Evolutionary conservation across 805 yeast genomes (phyloP), one percentile per base, ranked within the genome.

Genomic region (Lachancea lanzarotensis): DNA sequence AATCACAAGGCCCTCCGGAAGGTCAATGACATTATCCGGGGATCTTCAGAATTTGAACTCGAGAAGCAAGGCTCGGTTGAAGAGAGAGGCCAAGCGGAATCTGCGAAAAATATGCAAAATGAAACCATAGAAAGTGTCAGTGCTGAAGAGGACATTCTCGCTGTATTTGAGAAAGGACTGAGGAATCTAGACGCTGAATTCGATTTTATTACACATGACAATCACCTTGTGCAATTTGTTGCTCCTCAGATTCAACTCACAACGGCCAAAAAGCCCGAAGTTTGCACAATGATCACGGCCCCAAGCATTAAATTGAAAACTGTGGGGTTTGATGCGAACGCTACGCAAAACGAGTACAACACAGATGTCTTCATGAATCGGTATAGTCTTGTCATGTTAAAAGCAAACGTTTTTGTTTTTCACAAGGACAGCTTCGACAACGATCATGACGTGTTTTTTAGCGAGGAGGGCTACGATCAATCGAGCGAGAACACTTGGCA

Each of bases 221-320:
- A 84, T 35, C 84, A 79, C 57, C 68, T 81, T 49, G 71, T 90
- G 26, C 80, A 80, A 47, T 69, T 91, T 35, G 68, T 83, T 5
- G 77, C 87, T 22, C 96, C 97, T 0, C 96, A 91, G 61, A 77
- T 89, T 38, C 97, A 90, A 59, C 55, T 84, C 20, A 72, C 76
- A 39, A 70, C 77, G 13, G 72, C 71, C 26, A 70, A 71, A 43
- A 72, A 74, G 20, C 73, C 70, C 2, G 79, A 77, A 35, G 69
- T 84, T 2, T 77, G 85, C 42, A 71, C 88, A 11, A 61, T 89
- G 29, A 70, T 90, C n/a, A 75, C 84, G 2, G 77, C 95, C 0
- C 93, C 91, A 10, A 71, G 69, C 35, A 78, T 90, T 43, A 83
- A 84, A 53, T 60, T 82, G 22, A 79, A 84, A 49, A 76, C 84